Percentiles rank a stretch among this genome's conserved stretches.
These are phyloP conservation scores for Exophiala viscosa DNA, from an alignment of 2,329 filamentous ascomycete species.

Conservation along the genomic window DNA sequence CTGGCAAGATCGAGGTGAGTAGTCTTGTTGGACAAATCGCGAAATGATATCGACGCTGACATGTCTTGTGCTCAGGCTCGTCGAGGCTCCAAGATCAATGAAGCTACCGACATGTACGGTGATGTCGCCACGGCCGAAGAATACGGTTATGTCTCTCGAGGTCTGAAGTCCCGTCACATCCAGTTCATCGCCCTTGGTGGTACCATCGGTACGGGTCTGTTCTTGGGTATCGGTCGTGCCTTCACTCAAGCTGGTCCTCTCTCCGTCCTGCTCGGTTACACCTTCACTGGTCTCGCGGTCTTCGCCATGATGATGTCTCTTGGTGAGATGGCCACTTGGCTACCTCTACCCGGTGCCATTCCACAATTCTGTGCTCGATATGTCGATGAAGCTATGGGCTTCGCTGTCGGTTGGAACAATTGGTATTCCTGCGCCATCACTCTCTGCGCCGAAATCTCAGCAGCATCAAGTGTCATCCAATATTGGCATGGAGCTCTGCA, in stretches of 20 bases:
- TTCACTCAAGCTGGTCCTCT: slow-evolving; percentile 36
- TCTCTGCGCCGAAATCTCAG: slow-evolving; percentile 56
- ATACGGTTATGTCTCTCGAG: slow-evolving; percentile 34
- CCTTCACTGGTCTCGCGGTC: slow-evolving; percentile 31
- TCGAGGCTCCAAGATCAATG: no score
- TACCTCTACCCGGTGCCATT: slow-evolving; percentile 40
- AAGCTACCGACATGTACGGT: slow-evolving; percentile 46
- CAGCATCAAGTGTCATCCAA: slow-evolving; percentile 60
- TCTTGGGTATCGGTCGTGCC: slow-evolving; percentile 37
- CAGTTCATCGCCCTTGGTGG: slow-evolving; percentile 39
- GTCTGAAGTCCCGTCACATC: slow-evolving; percentile 38
- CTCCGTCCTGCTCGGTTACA: slow-evolving; percentile 37
- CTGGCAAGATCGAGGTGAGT: slow-evolving; percentile 21
- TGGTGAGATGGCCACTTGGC: slow-evolving; percentile 43
- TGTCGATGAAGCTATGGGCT: slow-evolving; percentile 43
- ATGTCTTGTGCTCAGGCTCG: no score
- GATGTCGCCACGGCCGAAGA: slow-evolving; percentile 46
- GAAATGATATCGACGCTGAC: no score
- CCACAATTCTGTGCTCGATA: slow-evolving; percentile 41
- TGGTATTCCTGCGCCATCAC: slow-evolving; percentile 44
- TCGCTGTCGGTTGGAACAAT: slow-evolving; percentile 47
- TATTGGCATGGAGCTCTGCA: slow-evolving; percentile 50
- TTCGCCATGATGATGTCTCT: slow-evolving; percentile 37
- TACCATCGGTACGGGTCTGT: slow-evolving; percentile 38
- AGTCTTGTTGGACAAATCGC: no score